phyloP scores from a whole-genome alignment of 2,329 filamentous ascomycete species.

The Neocatenulostroma microsporum region DNA sequence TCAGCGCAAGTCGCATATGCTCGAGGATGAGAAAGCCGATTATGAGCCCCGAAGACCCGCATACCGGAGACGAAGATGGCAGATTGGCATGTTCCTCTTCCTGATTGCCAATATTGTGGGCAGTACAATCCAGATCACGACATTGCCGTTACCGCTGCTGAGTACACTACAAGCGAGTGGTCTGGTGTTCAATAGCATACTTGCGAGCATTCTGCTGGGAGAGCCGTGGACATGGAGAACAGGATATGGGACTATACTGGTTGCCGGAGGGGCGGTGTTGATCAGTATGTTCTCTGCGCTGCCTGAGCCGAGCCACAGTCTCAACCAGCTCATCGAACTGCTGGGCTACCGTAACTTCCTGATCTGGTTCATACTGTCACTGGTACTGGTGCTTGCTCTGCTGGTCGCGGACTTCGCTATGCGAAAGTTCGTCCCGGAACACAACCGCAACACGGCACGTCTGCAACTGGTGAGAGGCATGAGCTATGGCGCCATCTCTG shows the following conservation, averaged over 20 bases:
- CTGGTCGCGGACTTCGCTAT: constrained; percentile 51
- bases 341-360: constrained; percentile 69
- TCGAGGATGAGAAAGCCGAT: constrained; percentile 85
- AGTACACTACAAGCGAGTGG: constrained; percentile 94
- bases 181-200: constrained; percentile 96
- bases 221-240: constrained; percentile 94
- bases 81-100: constrained; percentile 94
- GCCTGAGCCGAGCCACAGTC: constrained; percentile 80
- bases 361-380: constrained; percentile 79
- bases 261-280: constrained; percentile 77
- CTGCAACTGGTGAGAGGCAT: constrained; percentile 67
- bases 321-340: constrained; percentile 71
- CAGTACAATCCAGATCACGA: constrained; percentile 95
- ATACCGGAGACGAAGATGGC: constrained; percentile 86
- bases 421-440: constrained; percentile 22
- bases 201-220: constrained; percentile 82
- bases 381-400: constrained; percentile 62
- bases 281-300: constrained; percentile 94
- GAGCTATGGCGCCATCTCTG: constrained; percentile 77
- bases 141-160: constrained; percentile 83
- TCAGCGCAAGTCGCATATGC: constrained; percentile 94
- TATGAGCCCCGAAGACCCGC: constrained; percentile 76
- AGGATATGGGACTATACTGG: constrained; percentile 79
- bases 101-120: constrained; percentile 88
- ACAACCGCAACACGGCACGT: constrained; percentile 27